Percentiles rank a stretch among this genome's conserved stretches.
These are phyloP conservation scores for Acacia concinna DNA, from an alignment of 331 rosid species.

Conservation along the genomic window DNA sequence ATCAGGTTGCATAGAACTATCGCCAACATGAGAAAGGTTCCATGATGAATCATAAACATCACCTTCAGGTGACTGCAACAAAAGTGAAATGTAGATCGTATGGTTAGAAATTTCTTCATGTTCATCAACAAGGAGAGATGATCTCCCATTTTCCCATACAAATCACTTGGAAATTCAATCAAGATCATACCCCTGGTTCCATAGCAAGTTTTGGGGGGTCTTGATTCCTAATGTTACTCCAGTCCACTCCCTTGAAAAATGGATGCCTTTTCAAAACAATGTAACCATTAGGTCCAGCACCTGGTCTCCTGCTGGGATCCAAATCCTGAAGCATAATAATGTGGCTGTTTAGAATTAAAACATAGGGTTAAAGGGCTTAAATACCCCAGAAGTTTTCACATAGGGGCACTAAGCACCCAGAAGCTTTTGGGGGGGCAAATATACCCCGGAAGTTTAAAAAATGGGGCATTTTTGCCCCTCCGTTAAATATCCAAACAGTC, in stretches of 20 bases:
- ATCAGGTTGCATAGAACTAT: constrained; percentile 52
- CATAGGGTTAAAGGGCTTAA: too few species aligned
- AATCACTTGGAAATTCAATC: constrained; percentile 23
- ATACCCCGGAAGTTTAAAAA: too few species aligned
- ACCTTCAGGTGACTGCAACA: constrained; percentile 54
- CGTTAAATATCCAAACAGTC: too few species aligned
- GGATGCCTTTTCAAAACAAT: constrained; percentile 70
- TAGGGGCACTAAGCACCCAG: too few species aligned
- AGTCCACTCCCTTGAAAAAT: constrained; percentile 82
- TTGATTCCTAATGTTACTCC: constrained; percentile 64
- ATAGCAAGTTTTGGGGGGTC: constrained; percentile 77
- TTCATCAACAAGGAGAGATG: constrained; percentile 10
- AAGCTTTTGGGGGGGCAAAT: too few species aligned
- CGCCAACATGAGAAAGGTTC: constrained; percentile 61
- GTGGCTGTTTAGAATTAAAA: constrained; percentile 4
- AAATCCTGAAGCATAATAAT: constrained; percentile 63
- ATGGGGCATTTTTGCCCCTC: too few species aligned
- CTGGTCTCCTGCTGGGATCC: constrained; percentile 86
- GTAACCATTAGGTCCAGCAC: constrained; percentile 86
- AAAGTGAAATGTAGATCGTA: constrained; percentile 16
- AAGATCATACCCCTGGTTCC: constrained; percentile 60
- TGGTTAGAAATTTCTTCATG: not conserved
- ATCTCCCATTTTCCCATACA: constrained; percentile 21
- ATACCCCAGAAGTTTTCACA: too few species aligned
- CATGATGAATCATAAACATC: constrained; percentile 65